Base-by-base conservation (phyloP, 129 eudicot species). In the Arctium minus region DNA sequence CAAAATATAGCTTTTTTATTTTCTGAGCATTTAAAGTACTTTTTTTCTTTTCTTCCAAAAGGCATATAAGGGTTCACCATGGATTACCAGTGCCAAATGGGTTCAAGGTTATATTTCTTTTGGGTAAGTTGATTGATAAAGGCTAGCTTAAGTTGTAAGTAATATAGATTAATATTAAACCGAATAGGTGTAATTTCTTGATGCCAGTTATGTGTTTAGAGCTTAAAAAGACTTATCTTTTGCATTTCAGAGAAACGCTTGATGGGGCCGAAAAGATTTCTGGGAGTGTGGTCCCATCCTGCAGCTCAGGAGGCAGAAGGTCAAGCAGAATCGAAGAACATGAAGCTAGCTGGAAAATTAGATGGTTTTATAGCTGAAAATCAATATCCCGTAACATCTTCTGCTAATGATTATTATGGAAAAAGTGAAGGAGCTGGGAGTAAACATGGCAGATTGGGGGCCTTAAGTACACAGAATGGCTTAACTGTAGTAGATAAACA, bases 291-390 rank as follows among this genome's bases (percentile, higher is more conserved):
- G 90, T 75, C 91, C 53, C 35, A 38, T 78, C 73, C 81, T 65
- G 73, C 72, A 10, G 56, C 72, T 18, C 83, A 80, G 64, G 87
- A 85, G 79, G 76, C 33, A 40, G 82, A 81, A 77, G 86, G 53
- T 50, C 80, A 67, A 40, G 35, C 79, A 40, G 87, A 80, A 76
- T 18, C n/a, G 18, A 48, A 74, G 78, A 84, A 74, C 32, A 84
- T 84, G 86, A 86, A 83, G 85, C 76, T 81, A 46, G 70, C 76
- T 56, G 53, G 86, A 31, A 92, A 91, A 11, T 82, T 94, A 77
- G 93, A 90, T 83, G 92, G 93, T 56, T 90, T 92, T 79, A 86
- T 92, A 62, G 84, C 89, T 29, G 89, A 87, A 72, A 92, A 88
- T 56, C 88, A 72, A 37, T 86, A 73, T 53, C 82, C 81, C 4